Base-by-base conservation (phyloP, 495 filamentous ascomycete species). In the Daldinia decipiens region DNA sequence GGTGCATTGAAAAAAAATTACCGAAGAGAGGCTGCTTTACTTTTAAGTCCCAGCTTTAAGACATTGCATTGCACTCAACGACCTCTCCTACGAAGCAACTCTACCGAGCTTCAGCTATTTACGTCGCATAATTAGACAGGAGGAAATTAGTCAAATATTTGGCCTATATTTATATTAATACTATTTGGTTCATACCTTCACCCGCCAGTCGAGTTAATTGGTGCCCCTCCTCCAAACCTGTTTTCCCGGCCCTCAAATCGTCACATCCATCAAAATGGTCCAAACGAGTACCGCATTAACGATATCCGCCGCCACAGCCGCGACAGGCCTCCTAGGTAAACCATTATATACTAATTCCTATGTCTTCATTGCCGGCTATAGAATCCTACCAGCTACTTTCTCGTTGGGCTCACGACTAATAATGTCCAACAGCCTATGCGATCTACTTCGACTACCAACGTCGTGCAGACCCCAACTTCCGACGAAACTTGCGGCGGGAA, bases 401-500 rank as follows among this genome's bases (percentile, higher is more conserved):
- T 87, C 62, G 82, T 92, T 76, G 80, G 7, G 52, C 15, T 68
- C 77, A 92, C 65, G 84, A 74, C 83, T 76, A 67, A 68, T 58
- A 1, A 45, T 62, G 59, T 57, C 64, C 21, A 19, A 60, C 31
- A 86, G 84, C 83, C 59, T 87, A 98, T 77, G 96, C 93, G 62
- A 81, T 93, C 63, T 99, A 97, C 85, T 99, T 99, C 76, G 95
- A 99, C 83, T 90, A 98, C 83, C 90, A 91, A 79, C 89, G 95
- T 73, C 92, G 95, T 72, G 90, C 88, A 77, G 90, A 97, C 75
- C 88, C 92, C 65, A 88, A 92, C 24, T 98, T 98, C 86, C 87
- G 95, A 75, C 93, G 91, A 80, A 82, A 88, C 64, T 77, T 99
- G 77, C 93, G 94, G 79, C 88, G 91, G 68, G 91, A 94, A 79